phyloP scores from a whole-genome alignment of 257 asterid genomes.

The Solanum rostratum region DNA sequence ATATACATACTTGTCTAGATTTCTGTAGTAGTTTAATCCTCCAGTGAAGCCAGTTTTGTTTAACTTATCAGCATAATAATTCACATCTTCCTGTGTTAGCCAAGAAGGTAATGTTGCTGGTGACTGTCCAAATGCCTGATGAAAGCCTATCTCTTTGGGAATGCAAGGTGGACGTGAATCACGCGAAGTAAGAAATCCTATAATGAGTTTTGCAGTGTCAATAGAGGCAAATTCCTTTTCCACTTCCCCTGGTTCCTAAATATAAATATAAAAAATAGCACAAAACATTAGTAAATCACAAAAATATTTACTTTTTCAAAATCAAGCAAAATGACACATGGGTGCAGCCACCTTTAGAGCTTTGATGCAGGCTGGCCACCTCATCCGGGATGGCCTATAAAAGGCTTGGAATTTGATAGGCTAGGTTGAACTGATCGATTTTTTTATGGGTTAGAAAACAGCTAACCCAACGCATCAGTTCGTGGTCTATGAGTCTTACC shows the following conservation, averaged over 20 bases:
- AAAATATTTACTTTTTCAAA: not conserved
- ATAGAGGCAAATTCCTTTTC: constrained; percentile 64
- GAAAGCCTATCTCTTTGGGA: constrained; percentile 20
- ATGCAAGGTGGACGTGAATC: constrained; percentile 23
- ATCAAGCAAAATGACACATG: not conserved
- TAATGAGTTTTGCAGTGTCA: constrained; percentile 46
- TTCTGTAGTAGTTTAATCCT: constrained; percentile 36
- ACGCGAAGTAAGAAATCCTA: constrained; percentile 39
- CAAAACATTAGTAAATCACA: not conserved
- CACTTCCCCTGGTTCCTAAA: constrained; percentile 70
- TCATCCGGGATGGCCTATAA: too few relatives aligned
- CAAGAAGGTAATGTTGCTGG: constrained; percentile 19
- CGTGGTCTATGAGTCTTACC: too few relatives aligned
- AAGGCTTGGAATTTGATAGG: too few relatives aligned
- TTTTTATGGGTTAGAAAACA: too few relatives aligned
- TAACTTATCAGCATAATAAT: constrained; percentile 21
- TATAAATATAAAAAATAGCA: not conserved
- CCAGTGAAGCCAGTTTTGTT: constrained; percentile 31
- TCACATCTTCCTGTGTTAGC: constrained; percentile 26
- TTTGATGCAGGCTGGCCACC: too few relatives aligned
- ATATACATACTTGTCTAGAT: constrained; percentile 17
- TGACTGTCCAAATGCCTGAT: not conserved
- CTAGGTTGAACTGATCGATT: too few relatives aligned
- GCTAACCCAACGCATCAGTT: too few relatives aligned
- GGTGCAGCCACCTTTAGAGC: too few relatives aligned